These are phyloP conservation scores for Cordia subcordata DNA, from an alignment of 257 asterid species.

Conservation along the genomic window DNA sequence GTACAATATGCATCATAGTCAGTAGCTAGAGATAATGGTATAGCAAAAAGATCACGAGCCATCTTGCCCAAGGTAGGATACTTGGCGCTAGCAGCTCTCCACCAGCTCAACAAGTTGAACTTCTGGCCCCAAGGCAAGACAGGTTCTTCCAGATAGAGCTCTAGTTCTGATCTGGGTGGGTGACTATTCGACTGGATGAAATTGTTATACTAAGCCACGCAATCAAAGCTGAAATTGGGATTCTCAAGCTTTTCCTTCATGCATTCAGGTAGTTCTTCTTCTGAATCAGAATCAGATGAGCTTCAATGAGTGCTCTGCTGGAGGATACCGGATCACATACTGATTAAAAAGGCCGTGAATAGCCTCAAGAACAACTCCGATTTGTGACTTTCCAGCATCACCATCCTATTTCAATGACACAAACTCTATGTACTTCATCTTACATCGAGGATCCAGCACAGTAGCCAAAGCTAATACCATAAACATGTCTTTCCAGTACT, in stretches of 20 bases:
- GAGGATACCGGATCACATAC: background rate
- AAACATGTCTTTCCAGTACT: background rate
- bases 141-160: slow-evolving; percentile 25
- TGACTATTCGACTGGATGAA: slow-evolving; percentile 11
- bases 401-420: background rate
- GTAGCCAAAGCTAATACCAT: slow-evolving; percentile 1
- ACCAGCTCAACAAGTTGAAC: slow-evolving; percentile 21
- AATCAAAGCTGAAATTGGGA: slow-evolving; percentile 11
- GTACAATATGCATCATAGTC: slow-evolving; percentile 15
- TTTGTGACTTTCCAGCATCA: background rate
- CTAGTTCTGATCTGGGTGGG: slow-evolving; percentile 18
- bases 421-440: background rate
- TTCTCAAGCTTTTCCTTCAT: slow-evolving; percentile 1
- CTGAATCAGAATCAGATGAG: background rate
- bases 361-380: background rate
- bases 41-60: slow-evolving; percentile 21
- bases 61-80: slow-evolving; percentile 23
- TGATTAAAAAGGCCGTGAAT: background rate
- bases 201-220: slow-evolving; percentile 15
- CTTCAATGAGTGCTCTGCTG: background rate
- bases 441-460: background rate
- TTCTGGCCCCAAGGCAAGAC: slow-evolving; percentile 20
- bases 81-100: slow-evolving; percentile 15
- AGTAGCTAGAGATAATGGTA: slow-evolving; percentile 10
- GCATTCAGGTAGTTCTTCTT: background rate